phyloP scores from a whole-genome alignment of 2,329 filamentous ascomycete species.

The Lecanosticta acicola region DNA sequence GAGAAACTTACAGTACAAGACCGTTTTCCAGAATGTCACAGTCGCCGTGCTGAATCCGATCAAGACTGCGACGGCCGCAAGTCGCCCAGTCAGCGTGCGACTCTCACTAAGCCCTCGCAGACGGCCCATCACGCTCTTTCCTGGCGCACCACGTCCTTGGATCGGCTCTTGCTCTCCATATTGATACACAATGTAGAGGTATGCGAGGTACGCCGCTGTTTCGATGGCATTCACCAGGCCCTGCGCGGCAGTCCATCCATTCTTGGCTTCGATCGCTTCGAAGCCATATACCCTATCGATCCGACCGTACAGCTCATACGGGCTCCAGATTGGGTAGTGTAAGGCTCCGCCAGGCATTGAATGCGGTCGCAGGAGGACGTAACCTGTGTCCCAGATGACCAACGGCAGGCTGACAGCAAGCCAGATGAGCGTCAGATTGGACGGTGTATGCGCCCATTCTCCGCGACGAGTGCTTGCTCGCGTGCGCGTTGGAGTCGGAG shows the following conservation, averaged over 20 bases:
- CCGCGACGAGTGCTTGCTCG: not conserved
- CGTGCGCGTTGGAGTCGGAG: constrained; percentile 36
- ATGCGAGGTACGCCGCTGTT: constrained; percentile 59
- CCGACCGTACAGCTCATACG: constrained; percentile 73
- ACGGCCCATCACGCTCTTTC: constrained; percentile 39
- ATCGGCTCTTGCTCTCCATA: constrained; percentile 36
- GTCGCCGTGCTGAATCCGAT: constrained; percentile 55
- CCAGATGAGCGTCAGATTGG: constrained; percentile 61
- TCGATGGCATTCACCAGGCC: constrained; percentile 63
- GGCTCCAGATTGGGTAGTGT: constrained; percentile 67
- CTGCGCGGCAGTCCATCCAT: constrained; percentile 76
- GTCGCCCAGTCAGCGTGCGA: constrained; percentile 47
- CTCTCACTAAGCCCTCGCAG: constrained; percentile 45
- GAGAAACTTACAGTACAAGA: constrained; percentile 52
- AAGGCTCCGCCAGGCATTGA: constrained; percentile 72
- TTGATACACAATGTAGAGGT: constrained; percentile 50
- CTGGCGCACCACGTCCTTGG: constrained; percentile 35
- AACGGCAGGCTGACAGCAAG: constrained; percentile 68
- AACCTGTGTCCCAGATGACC: constrained; percentile 74
- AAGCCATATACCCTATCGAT: constrained; percentile 79
- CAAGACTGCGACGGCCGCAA: constrained; percentile 52
- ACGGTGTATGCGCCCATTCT: constrained; percentile 55
- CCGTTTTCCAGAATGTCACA: constrained; percentile 63
- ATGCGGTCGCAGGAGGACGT: constrained; percentile 72
- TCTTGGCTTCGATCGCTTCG: constrained; percentile 60